Percentiles rank a stretch among this genome's conserved stretches.
Conservation (phyloP, 306 rosid genomes). For the Mimosa pudica region DNA sequence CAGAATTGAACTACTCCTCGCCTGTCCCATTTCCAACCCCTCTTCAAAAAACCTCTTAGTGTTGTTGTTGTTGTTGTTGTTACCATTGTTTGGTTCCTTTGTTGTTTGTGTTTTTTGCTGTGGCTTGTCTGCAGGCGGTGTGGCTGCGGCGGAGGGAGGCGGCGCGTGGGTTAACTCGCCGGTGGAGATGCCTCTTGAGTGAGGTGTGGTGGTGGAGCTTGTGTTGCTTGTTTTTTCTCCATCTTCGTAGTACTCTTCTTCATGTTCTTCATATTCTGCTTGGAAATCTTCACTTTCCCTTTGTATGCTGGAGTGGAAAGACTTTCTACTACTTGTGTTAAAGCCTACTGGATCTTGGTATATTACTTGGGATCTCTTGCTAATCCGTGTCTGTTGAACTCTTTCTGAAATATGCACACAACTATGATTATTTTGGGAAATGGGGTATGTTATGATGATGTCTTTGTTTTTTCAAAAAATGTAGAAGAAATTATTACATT, state of each 20-base stretch:
- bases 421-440: not conserved
- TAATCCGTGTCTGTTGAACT: constrained; percentile 49
- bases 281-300: constrained; percentile 38
- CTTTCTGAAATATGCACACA: constrained; percentile 45
- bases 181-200: constrained; percentile 79
- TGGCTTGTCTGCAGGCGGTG: constrained; percentile 22
- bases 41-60: constrained; percentile 19
- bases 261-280: constrained; percentile 45
- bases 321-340: constrained; percentile 39
- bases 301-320: constrained; percentile 32
- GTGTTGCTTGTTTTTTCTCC: constrained; percentile 64
- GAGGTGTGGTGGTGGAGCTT: constrained; percentile 71
- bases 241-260: constrained; percentile 50
- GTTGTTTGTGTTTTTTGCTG: not conserved
- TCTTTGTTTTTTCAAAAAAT: not conserved
- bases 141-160: not conserved
- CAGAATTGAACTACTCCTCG: constrained; percentile 62
- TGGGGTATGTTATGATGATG: not conserved
- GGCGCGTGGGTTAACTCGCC: constrained; percentile 43
- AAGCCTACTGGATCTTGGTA: constrained; percentile 31
- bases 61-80: too few species aligned
- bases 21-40: constrained; percentile 29
- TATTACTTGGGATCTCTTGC: constrained; percentile 28
- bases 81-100: not conserved
- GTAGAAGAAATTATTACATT: not conserved